These are phyloP conservation scores for Kwoniella heveanensis DNA, from an alignment of 768 basidiomycete species.

Conservation along the genomic window DNA sequence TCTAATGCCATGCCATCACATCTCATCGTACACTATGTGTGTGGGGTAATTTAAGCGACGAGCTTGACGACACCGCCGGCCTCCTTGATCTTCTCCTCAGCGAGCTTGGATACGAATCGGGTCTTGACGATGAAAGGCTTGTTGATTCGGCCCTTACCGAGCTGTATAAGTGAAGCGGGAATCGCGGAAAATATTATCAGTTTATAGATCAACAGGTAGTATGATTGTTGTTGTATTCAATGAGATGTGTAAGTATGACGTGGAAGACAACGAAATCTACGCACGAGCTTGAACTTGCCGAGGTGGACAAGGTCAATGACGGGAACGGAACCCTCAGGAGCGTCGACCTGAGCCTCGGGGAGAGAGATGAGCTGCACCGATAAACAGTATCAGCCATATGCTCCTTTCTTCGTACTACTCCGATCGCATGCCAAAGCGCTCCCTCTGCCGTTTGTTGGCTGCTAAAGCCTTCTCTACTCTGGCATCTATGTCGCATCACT, in stretches of 20 bases:
- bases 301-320: conserved; percentile 72
- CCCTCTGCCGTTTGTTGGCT: too few species aligned
- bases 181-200: conserved; percentile 4
- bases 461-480: too few species aligned
- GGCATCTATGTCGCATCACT: too few species aligned
- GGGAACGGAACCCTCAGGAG: conserved; percentile 65
- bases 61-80: conserved; percentile 88
- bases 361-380: conserved; percentile 56
- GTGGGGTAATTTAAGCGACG: conserved; percentile 65
- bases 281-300: conserved; percentile 56
- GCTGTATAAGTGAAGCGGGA: conserved; percentile 34
- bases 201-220: background rate
- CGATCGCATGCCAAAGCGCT: too few species aligned
- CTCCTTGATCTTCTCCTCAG: conserved; percentile 67
- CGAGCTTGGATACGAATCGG: conserved; percentile 84
- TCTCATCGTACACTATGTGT: background rate
- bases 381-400: too few species aligned
- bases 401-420: too few species aligned
- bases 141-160: conserved; percentile 87
- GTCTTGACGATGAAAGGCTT: conserved; percentile 96
- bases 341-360: conserved; percentile 55
- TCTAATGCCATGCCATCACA: conserved; percentile 6
- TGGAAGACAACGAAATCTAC: too few species aligned
- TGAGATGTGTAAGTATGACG: too few species aligned
- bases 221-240: too few species aligned